These are phyloP conservation scores for Aspergillus chevalieri DNA, from an alignment of 2,329 filamentous ascomycete genomes.

Conservation along the genomic window DNA sequence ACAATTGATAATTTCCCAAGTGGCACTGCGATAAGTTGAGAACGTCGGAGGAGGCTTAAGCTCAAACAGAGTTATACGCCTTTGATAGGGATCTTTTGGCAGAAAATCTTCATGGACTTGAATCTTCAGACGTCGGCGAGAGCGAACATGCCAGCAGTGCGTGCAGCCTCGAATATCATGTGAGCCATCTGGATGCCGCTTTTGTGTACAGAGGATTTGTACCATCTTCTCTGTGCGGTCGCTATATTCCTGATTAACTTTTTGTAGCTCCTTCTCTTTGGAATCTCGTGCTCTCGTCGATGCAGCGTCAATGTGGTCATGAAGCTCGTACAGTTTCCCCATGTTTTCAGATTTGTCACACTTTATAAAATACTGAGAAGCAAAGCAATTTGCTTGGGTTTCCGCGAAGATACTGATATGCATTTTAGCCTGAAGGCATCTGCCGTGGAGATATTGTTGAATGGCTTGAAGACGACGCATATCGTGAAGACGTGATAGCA, in stretches of 20 bases:
- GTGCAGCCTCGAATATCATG: conserved; percentile 35
- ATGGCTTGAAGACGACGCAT: conserved; percentile 48
- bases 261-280: conserved; percentile 39
- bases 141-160: conserved; percentile 37
- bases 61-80: conserved; percentile 46
- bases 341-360: conserved; percentile 18
- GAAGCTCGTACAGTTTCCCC: conserved; percentile 16
- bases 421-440: conserved; percentile 21
- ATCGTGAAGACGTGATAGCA: conserved; percentile 43
- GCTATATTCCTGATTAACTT: conserved; percentile 30
- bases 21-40: conserved; percentile 47
- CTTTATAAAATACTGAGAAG: conserved; percentile 40
- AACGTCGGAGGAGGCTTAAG: conserved; percentile 42
- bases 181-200: conserved; percentile 15
- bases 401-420: conserved; percentile 45
- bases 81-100: conserved; percentile 22
- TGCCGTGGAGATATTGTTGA: conserved; percentile 45
- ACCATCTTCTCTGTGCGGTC: conserved; percentile 30
- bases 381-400: conserved; percentile 44
- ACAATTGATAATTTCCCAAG: conserved; percentile 43
- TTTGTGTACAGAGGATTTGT: conserved; percentile 25
- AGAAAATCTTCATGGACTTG: conserved; percentile 46
- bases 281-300: conserved; percentile 19
- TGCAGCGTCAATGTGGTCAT: conserved; percentile 27
- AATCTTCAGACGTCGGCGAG: conserved; percentile 39